phyloP scores from a whole-genome alignment of 768 basidiomycete species.

The Porphyrellus cyaneotinctus region DNA sequence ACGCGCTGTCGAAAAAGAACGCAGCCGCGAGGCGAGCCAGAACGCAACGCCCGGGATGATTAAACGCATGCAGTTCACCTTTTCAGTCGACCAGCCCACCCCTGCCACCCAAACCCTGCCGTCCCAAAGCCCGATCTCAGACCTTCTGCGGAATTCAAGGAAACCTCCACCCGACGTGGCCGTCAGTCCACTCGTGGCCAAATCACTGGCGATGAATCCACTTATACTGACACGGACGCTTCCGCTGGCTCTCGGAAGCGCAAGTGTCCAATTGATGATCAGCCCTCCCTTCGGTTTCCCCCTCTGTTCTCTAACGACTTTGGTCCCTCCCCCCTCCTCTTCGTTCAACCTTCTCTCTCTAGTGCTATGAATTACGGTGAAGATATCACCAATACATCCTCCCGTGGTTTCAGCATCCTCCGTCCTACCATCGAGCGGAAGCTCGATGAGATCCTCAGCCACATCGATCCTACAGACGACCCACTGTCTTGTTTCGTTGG shows the following conservation, averaged over 20 bases:
- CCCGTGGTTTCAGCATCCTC: constrained; percentile 56
- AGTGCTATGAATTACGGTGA: constrained; percentile 75
- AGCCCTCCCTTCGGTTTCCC: constrained; percentile 60
- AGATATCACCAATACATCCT: constrained; percentile 48
- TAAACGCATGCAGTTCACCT: constrained; percentile 89
- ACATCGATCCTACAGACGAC: constrained; percentile 25
- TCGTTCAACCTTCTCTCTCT: constrained; percentile 63
- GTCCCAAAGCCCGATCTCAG: constrained; percentile 65
- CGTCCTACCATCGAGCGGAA: constrained; percentile 83
- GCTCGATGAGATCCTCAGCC: constrained; percentile 70
- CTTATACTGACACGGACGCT: constrained; percentile 20
- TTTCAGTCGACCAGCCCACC: constrained; percentile 71
- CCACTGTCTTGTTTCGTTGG: not conserved
- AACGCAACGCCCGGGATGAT: constrained; percentile 66
- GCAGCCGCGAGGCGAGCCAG: constrained; percentile 64
- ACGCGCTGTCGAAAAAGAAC: constrained; percentile 79
- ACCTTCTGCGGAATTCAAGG: constrained; percentile 62
- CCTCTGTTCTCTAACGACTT: constrained; percentile 71
- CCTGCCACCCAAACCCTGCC: constrained; percentile 40
- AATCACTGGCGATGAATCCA: constrained; percentile 28
- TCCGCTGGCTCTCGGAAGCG: constrained; percentile 25
- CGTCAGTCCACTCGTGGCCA: constrained; percentile 38
- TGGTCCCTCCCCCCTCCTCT: constrained; percentile 71
- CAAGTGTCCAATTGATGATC: constrained; percentile 17
- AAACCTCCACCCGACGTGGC: constrained; percentile 37